Evolutionary conservation across 2,329 filamentous ascomycete genomes (phyloP), one percentile per base, ranked within the genome.

Genomic region (Aspergillus hortae): DNA sequence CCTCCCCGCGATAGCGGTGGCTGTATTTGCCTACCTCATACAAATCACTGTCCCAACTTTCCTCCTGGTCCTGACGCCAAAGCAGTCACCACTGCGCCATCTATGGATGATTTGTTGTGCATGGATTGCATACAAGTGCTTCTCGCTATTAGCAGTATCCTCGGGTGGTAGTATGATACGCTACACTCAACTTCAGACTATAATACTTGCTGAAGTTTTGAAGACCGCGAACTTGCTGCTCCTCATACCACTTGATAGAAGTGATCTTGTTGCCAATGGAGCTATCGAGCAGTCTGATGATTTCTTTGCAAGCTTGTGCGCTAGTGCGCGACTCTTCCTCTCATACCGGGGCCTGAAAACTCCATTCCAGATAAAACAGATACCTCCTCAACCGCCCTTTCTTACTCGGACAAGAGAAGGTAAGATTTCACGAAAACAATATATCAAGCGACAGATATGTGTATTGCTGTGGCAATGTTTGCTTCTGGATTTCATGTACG

Each of bases 321-420:
- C 14, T 38, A 43, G 17, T 43, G 40, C 40, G n/a, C 27, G 45
- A 7, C 12, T 58, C 0, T 17, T 64, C 7, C 36, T 53, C 5
- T 53, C 49, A 19, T 32, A 51, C 3, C 60, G 63, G 10, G 64
- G 57, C 1, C 44, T 67, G 4, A 51, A 53, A 9, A 66, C 62
- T 3, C 46, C 55, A 19, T 56, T 61, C 48, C 56, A 63, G 11
- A 52, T 49, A 9, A 67, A 59, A 46, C 61, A 61, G 23, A 33
- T 55, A 0, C 61, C 64, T 0, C 10, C 51, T 0, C 57, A 53
- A 4, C 59, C 57, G 23, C 46, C n/a, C 10, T 43, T 25, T 25
- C 40, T 43, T 14, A 19, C 40, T 14, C 19, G 4, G 17, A 10
- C 3, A 23, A 14, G 40, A 14, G 23, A 30, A 11, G 27, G 27